These are phyloP conservation scores for Penicillium flavigenum DNA, from an alignment of 495 filamentous ascomycete species.

Conservation along the genomic window DNA sequence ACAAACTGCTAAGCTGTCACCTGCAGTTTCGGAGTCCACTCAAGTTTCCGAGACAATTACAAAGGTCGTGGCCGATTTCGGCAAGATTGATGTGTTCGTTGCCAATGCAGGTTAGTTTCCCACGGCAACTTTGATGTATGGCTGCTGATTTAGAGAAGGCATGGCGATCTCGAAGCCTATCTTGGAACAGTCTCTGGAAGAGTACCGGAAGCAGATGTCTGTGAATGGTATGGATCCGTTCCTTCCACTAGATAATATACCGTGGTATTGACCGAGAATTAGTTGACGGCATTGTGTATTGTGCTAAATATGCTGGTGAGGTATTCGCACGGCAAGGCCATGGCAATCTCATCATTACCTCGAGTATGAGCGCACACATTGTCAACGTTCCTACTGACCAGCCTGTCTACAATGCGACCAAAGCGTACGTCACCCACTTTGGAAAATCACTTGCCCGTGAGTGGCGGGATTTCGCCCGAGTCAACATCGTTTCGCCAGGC, in stretches of 20 bases:
- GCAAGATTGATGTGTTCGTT: conserved; percentile 49
- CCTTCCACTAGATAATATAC: not conserved
- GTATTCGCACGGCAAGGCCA: conserved; percentile 55
- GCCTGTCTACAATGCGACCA: conserved; percentile 67
- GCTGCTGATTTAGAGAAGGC: conserved; percentile 26
- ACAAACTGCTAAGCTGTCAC: not conserved
- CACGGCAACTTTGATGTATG: not conserved
- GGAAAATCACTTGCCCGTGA: conserved; percentile 67
- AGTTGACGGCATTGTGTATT: conserved; percentile 40
- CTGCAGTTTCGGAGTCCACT: conserved; percentile 37
- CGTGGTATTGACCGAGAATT: not conserved
- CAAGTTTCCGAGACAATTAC: conserved; percentile 33
- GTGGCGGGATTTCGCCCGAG: conserved; percentile 63
- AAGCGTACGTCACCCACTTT: conserved; percentile 66
- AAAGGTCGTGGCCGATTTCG: conserved; percentile 44
- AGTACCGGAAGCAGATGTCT: conserved; percentile 47
- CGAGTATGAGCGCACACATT: conserved; percentile 74
- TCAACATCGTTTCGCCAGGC: conserved; percentile 66
- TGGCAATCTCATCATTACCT: conserved; percentile 73
- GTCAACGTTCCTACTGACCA: conserved; percentile 68
- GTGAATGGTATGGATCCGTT: conserved; percentile 35
- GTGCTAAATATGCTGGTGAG: conserved; percentile 45
- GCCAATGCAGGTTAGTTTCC: conserved; percentile 35
- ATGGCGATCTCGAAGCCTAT: conserved; percentile 54
- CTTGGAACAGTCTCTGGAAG: conserved; percentile 45